A percentile compares a stretch with the other conserved stretches of the same genome.
These are phyloP conservation scores for Aspergillus udagawae DNA, from an alignment of 2,329 filamentous ascomycete genomes.

Conservation along the genomic window DNA sequence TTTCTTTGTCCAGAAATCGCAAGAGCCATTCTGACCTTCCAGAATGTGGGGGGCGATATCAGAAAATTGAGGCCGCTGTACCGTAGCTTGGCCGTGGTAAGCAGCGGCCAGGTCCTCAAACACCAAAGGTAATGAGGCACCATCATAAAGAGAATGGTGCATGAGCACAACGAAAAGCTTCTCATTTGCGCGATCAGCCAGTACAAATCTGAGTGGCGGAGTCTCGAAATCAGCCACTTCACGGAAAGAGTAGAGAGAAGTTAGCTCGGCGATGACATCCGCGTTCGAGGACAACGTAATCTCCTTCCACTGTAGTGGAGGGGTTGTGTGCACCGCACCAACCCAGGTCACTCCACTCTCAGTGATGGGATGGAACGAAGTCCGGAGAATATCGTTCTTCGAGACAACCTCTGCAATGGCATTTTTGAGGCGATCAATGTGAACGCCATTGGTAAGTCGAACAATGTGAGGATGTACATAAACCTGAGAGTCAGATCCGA, in stretches of 20 bases:
- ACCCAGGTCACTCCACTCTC: conserved; percentile 22
- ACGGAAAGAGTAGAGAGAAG: conserved; percentile 11
- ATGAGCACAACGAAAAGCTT: conserved; percentile 59
- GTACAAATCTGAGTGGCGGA: conserved; percentile 32
- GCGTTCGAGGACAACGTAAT: conserved; percentile 12
- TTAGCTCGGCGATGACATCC: conserved; percentile 11
- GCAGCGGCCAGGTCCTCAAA: conserved; percentile 63
- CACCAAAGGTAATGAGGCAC: conserved; percentile 71
- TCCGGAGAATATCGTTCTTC: conserved; percentile 63
- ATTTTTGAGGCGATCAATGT: conserved; percentile 45
- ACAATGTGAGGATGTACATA: conserved; percentile 76
- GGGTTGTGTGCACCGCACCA: conserved; percentile 23
- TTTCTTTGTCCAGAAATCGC: conserved; percentile 20
- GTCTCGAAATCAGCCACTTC: conserved; percentile 16
- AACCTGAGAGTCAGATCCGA: conserved; percentile 49
- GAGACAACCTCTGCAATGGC: conserved; percentile 56
- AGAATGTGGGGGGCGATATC: conserved; percentile 53
- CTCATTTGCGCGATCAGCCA: conserved; percentile 27
- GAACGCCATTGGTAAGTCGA: conserved; percentile 43
- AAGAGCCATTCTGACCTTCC: conserved; percentile 43
- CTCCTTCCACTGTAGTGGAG: conserved; percentile 18
- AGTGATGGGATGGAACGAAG: conserved; percentile 37
- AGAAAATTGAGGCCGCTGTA: conserved; percentile 27
- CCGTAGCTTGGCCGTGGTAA: conserved; percentile 46
- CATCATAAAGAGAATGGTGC: conserved; percentile 81